Base-by-base conservation (phyloP, 1,139 yeast genomes). In the Diutina sp. region DNA sequence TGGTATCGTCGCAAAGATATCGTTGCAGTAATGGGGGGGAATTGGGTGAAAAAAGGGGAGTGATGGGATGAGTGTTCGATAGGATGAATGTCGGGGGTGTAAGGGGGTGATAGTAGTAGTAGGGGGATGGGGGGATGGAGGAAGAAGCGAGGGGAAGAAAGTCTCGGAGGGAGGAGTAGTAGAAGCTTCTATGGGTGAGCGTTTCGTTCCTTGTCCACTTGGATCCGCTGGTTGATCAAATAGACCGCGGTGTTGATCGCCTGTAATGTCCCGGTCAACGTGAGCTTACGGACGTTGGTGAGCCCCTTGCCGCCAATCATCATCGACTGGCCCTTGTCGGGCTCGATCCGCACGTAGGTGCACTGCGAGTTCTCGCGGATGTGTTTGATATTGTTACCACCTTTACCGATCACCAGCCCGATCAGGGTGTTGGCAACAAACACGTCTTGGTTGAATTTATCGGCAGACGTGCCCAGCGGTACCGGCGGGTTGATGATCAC, bases 321-420 rank as follows among this genome's bases (percentile, higher is more conserved):
- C 59, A 76, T 70, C 4, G 78, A 71, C 62, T 75, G 79, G 57
- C 75, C 75, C 61, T 67, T 72, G 63, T 76, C 80, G 2, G 80
- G 79, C 61, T 80, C 85, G 56, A 90, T 85, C 62, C 83, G 82
- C 30, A 90, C 89, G 58, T 85, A 84, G 48, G 90, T 80, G 55
- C 81, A 77, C 2, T 95, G 93, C 52, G 93, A 83, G 55, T 82
- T 76, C 60, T 84, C 86, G 62, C 95, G 80, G 54, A 90, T 85
- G 60, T 87, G 90, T 65, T 85, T 87, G 58, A 90, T 86, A 64
- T 85, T 87, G 64, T 84, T 82, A 30, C 97, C 97, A 47, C 90
- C 90, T 69, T 85, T 87, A 7, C 97, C 97, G 61, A 90, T 90
- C 25, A 90, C 86, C 46, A 89, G 82, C 0, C 97, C 97, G 55